Evolutionary conservation across 1,139 yeast species (phyloP), one percentile per base, ranked within the genome.

Genomic region (Yamadazyma atlantica): DNA sequence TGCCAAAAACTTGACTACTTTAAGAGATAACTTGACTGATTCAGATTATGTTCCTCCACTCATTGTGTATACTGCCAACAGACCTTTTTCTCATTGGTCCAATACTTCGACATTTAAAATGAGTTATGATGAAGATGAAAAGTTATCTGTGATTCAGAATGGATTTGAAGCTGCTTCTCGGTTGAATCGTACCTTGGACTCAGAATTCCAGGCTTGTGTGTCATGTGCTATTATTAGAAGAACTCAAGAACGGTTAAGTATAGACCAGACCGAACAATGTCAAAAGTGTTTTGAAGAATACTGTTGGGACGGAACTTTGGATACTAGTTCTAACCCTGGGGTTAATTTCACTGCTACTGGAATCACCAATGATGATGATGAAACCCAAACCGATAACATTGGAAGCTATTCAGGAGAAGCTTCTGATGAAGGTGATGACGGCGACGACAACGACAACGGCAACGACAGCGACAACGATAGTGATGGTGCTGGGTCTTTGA

Each of bases 211-310:
- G 37, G 75, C 84, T 6, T 89, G 97, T 69, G 76, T 89, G 37
- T 87, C 90, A 1, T 89, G 97, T 69, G 97, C 97, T 7, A 78
- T 89, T 38, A 71, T 89, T 41, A 83, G 88, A 61, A 80, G 96
- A 58, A 80, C 84, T 39, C 83, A 84, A 56, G 95, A 88, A 64
- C 75, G 95, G 53, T 64, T 73, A 35, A 82, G 84, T 24, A 60
- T 72, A 22, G 69, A 74, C 14, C 82, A 81, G 45, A 75, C 89
- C 6, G 80, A 75, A 2, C 89, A 85, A 56, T 90, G 97, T 70
- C 62, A 75, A 44, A 46, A 65, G 38, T 90, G 97, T 62, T 85
- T 88, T 58, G 58, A 67, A 26, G 69, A 70, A 29, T 88, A 88
- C 63, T 89, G 97, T 61, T 89, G 96, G 96, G 78, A 85, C 53